Evolutionary conservation across 2,329 filamentous ascomycete species (phyloP), one percentile per base, ranked within the genome.

Genomic region (Scytalidium lignicola): DNA sequence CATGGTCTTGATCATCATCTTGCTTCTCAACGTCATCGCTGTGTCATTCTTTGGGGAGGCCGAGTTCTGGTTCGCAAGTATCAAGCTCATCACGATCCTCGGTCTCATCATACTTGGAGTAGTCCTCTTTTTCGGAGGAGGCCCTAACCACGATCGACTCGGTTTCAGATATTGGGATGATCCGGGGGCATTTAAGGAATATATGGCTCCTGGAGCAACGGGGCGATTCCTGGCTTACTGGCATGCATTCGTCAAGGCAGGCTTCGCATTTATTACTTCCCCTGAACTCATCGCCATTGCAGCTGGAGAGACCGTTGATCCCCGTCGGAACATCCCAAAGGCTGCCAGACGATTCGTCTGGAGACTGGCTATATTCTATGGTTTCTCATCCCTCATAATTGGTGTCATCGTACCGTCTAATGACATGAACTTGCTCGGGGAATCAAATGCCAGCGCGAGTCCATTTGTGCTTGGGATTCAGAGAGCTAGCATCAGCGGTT

Each of bases 281-380:
- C 76, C 80, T 15, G 83, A 87, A 60, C 73, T 85, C 5, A 66
- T 72, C 18, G 76, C 78, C 26, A 75, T 83, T 51, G 80, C 82
- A 1, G 82, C 80, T 4, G 82, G 79, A 37, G 83, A 86, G 68
- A 80, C 80, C 1, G 69, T 80, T n/a, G 75, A 80, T 17, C 83
- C 83, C 1, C 76, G 80, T 44, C 74, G 77, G 57, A 85, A 83
- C 67, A 79, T 86, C 49, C 82, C 83, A 52, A 85, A 82, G 70
- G 80, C 80, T 1, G 78, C 79, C 1, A 67, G 74, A 9, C 76
- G 79, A 26, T 82, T 83, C 60, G 69, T 83, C 55, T 79, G 72
- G 68, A 78, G 81, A 51, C 72, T 85, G 8, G 73, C 76, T 44
- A 59, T 82, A 55, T 85, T 85, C 63, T 85, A 85, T 63, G 77